A percentile compares a stretch with the other conserved stretches of the same genome.
Conservation (phyloP, 2,329 filamentous ascomycete genomes). For the Venturia carpophila region DNA sequence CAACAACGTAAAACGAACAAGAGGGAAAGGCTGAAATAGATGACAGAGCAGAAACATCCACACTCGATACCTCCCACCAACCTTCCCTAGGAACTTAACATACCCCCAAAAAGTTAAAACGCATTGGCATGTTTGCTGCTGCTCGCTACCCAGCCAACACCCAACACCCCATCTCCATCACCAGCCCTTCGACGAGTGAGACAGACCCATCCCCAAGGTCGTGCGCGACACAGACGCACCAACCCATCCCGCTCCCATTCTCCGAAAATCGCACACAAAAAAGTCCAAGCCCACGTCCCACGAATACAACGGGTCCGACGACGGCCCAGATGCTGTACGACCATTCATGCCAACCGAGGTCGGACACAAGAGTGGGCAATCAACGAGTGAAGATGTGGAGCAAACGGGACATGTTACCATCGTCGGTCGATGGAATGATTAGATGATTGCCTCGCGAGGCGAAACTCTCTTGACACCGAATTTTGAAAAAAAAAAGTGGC, state of each 20-base stretch:
- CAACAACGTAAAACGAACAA: background rate
- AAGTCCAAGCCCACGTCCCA: slow-evolving; percentile 1
- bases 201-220: too few relatives aligned
- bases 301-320: background rate
- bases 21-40: too few relatives aligned
- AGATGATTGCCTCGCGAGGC: background rate
- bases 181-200: background rate
- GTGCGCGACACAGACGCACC: background rate
- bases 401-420: background rate
- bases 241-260: background rate
- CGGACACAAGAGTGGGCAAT: background rate
- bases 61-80: background rate
- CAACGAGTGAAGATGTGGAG: background rate
- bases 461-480: background rate
- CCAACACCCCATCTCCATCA: background rate
- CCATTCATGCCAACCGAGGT: background rate
- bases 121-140: too few relatives aligned
- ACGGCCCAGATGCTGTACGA: background rate
- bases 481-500: too few relatives aligned
- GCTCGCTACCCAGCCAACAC: slow-evolving; percentile 11
- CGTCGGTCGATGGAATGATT: background rate
- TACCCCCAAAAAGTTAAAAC: too few relatives aligned
- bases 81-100: background rate
- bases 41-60: background rate
- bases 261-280: background rate